phyloP scores from a whole-genome alignment of 805 yeast species.

The Deakozyma indianensis region DNA sequence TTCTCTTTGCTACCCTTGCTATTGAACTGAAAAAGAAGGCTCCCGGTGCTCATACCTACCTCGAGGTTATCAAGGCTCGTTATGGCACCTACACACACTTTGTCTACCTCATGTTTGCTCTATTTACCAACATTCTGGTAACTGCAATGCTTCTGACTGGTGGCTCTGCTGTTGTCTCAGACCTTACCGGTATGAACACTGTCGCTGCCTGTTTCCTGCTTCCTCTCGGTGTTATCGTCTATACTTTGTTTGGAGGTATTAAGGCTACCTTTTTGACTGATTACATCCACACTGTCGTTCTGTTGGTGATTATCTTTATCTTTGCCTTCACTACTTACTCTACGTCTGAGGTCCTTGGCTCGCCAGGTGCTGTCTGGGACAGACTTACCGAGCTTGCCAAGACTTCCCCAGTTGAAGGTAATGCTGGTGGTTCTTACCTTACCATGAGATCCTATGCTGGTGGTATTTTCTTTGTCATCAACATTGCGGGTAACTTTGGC shows the following conservation, averaged over 20 bases:
- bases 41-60: slow-evolving; percentile 82
- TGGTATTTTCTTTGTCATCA: slow-evolving; percentile 81
- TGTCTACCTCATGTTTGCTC: slow-evolving; percentile 51
- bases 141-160: slow-evolving; percentile 89
- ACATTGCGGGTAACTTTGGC: slow-evolving; percentile 79
- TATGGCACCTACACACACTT: slow-evolving; percentile 68
- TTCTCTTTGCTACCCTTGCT: slow-evolving; percentile 73
- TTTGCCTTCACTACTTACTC: slow-evolving; percentile 74
- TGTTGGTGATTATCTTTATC: slow-evolving; percentile 61
- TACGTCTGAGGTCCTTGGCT: slow-evolving; percentile 54
- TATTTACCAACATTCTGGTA: slow-evolving; percentile 78
- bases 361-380: slow-evolving; percentile 73
- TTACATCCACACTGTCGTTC: slow-evolving; percentile 66
- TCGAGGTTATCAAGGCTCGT: slow-evolving; percentile 69
- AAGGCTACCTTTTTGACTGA: slow-evolving; percentile 74
- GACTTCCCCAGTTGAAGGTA: slow-evolving; percentile 56
- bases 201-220: slow-evolving; percentile 72
- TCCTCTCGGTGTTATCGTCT: slow-evolving; percentile 66
- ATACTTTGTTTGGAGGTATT: slow-evolving; percentile 70
- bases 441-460: slow-evolving; percentile 80
- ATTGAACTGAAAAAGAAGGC: slow-evolving; percentile 81
- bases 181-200: slow-evolving; percentile 70
- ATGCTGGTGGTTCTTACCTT: slow-evolving; percentile 73
- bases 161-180: slow-evolving; percentile 70
- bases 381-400: slow-evolving; percentile 41